Base-by-base conservation (phyloP, 1,284 basidiomycete genomes). In the Ustilago tritici region DNA sequence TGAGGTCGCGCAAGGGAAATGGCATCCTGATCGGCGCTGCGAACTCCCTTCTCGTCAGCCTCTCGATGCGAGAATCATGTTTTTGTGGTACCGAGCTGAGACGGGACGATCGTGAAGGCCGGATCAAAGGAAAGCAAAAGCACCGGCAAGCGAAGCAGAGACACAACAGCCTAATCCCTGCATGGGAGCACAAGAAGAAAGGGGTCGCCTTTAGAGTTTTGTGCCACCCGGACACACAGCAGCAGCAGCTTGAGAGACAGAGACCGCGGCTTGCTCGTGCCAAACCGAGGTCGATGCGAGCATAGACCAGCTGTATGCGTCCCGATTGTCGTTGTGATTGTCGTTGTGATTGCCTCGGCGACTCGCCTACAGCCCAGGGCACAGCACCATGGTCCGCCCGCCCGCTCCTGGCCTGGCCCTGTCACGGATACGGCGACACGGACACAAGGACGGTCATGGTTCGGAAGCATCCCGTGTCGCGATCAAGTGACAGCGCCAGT, bases 401-500 rank as follows among this genome's bases (percentile, higher is more conserved):
- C 23, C 23, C 23, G 23, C 23, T 23, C 23, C 23, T 23, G 23
- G 23, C 12, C 49, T 19, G 49, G 23, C 49, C 28, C 11, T 28
- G 32, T 12, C 17, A 35, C 52, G 35, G 34, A 54, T 9, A 9
- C 3, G 35, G 34, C 8, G n/a, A 35, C 52, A 54, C 35, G 31
- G 52, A 36, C 14, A 54, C 52, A 38, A 38, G 31, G 4, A 54
- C 34, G 52, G 52, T 12, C 52, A 54, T 54, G 34, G 35, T 38
- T 50, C 52, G 49, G 49, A 50, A 50, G 28, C n/a, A n/a, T 56
- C 54, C 54, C 35, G 35, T 56, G 54, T 56, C 52, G 52, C 1
- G 17, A 19, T 54, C 35, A 15, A n/a, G 10, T 14, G 15, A 2
- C 28, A 50, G 28, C 49, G 32, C 34, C n/a, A 34, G 14, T 57